These are phyloP conservation scores for Lodderomyces oxycetoniae DNA, from an alignment of 1,139 yeast genomes.

Conservation along the genomic window DNA sequence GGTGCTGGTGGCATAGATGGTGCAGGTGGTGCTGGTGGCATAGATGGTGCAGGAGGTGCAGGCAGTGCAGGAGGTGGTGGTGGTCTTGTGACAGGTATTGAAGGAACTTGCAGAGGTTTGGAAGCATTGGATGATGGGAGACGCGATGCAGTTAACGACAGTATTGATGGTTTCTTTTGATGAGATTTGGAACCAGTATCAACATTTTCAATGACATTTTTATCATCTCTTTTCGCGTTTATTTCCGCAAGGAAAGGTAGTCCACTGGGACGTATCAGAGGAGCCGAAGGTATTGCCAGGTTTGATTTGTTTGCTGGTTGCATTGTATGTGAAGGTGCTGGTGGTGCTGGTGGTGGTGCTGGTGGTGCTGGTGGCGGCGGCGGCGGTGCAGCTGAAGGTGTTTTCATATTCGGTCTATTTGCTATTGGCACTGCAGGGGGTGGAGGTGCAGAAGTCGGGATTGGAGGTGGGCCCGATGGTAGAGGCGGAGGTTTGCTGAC, in stretches of 20 bases:
- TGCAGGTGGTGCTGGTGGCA: conserved; percentile 15
- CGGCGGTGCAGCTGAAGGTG: conserved; percentile 19
- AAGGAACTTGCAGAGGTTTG: no score
- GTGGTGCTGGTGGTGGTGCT: conserved; percentile 4
- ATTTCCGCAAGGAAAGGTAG: conserved; percentile 54
- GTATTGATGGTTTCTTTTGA: conserved; percentile 6
- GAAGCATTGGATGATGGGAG: conserved; percentile 14
- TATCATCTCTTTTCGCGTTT: conserved; percentile 49
- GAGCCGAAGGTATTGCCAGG: conserved; percentile 16
- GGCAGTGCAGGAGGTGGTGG: conserved; percentile 14
- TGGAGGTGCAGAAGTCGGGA: conserved; percentile 21
- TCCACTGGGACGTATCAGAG: conserved; percentile 23
- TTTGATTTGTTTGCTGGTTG: neutral
- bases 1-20: conserved; percentile 17
- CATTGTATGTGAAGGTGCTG: neutral
- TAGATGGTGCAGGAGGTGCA: conserved; percentile 13
- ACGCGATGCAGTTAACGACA: conserved; percentile 6
- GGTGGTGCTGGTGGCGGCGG: conserved; percentile 14
- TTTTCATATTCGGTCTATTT: conserved; percentile 1
- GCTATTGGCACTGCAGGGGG: conserved; percentile 11
- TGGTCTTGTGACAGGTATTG: conserved; percentile 9
- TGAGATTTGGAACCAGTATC: conserved; percentile 10
- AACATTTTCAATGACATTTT: conserved; percentile 52
- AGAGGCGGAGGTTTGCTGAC: conserved; percentile 16
- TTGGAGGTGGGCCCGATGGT: conserved; percentile 15